A percentile compares a stretch with the other conserved stretches of the same genome.
phyloP scores from a whole-genome alignment of 257 asterid genomes.

The Scutellaria baicalensis region DNA sequence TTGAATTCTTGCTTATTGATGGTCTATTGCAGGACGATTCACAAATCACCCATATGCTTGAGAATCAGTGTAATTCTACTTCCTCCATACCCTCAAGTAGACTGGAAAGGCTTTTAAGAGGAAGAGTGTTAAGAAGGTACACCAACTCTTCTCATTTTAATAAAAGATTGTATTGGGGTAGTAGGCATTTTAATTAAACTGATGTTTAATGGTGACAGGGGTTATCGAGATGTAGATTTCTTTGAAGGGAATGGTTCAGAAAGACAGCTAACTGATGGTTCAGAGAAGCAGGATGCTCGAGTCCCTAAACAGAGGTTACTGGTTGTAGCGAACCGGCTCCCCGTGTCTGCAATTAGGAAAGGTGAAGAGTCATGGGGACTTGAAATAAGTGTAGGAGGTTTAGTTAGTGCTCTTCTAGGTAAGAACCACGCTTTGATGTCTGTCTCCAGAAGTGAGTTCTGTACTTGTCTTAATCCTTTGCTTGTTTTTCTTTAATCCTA shows the following conservation, averaged over 20 bases:
- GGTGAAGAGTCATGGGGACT: conserved; percentile 73
- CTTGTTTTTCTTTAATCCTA: background rate
- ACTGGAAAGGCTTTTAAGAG: conserved; percentile 68
- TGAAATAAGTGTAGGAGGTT: conserved; percentile 83
- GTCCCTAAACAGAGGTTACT: conserved; percentile 52
- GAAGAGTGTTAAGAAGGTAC: conserved; percentile 60
- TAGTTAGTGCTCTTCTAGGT: conserved; percentile 85
- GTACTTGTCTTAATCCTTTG: background rate
- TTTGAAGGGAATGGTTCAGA: conserved; percentile 32
- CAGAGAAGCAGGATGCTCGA: conserved; percentile 39
- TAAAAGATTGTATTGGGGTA: conserved; percentile 40
- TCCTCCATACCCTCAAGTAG: conserved; percentile 46
- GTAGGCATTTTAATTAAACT: conserved; percentile 25
- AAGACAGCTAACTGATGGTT: conserved; percentile 19
- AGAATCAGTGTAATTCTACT: conserved; percentile 23
- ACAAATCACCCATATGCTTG: conserved; percentile 26
- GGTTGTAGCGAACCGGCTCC: conserved; percentile 88
- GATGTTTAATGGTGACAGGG: conserved; percentile 36
- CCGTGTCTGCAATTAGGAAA: conserved; percentile 75
- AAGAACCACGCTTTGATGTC: conserved; percentile 9
- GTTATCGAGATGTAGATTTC: conserved; percentile 36
- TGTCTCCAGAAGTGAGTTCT: background rate
- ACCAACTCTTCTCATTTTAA: conserved; percentile 34
- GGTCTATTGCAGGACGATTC: conserved; percentile 36
- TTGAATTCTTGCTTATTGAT: conserved; percentile 11